Conservation (phyloP, 495 filamentous ascomycete genomes). For the Lasiosphaeris hirsuta region DNA sequence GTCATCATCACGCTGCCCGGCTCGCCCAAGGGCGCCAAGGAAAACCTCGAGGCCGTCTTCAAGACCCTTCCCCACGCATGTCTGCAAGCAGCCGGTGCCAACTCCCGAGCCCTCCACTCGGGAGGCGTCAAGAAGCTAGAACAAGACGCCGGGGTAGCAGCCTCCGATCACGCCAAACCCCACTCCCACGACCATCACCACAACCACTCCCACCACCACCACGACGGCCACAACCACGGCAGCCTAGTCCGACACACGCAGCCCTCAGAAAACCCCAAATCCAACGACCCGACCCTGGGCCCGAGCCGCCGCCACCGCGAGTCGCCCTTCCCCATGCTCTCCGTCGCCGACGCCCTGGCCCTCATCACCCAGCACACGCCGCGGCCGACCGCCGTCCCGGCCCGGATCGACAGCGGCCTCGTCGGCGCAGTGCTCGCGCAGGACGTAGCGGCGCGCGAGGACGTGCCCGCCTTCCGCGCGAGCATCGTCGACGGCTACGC, state of each 20-base stretch:
- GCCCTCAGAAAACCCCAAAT: constrained; percentile 48
- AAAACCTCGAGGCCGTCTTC: constrained; percentile 90
- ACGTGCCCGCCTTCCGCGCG: constrained; percentile 88
- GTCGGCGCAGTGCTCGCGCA: constrained; percentile 77
- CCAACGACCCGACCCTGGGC: constrained; percentile 79
- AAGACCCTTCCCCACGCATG: constrained; percentile 93
- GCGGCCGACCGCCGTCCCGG: constrained; percentile 48
- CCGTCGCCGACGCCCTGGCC: constrained; percentile 75
- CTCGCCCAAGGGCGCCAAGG: constrained; percentile 92
- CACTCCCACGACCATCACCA: constrained; percentile 47
- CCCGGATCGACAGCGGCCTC: constrained; percentile 57
- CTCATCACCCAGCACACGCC: constrained; percentile 70
- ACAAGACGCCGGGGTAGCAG: constrained; percentile 63
- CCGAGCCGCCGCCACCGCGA: constrained; percentile 73
- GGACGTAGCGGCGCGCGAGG: constrained; percentile 73
- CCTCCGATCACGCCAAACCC: constrained; percentile 6
- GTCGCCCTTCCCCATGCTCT: constrained; percentile 90
- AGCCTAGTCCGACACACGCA: constrained; percentile 70
- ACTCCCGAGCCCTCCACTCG: constrained; percentile 75
- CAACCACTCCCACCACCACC: constrained; percentile 50
- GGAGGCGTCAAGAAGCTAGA: constrained; percentile 84
- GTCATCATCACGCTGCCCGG: constrained; percentile 90
- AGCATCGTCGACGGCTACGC: constrained; percentile 99
- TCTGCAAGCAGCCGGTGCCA: constrained; percentile 75
- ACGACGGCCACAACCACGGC: constrained; percentile 62